These are phyloP conservation scores for Westerdykella sp. DNA, from an alignment of 2,329 filamentous ascomycete species.

Conservation along the genomic window DNA sequence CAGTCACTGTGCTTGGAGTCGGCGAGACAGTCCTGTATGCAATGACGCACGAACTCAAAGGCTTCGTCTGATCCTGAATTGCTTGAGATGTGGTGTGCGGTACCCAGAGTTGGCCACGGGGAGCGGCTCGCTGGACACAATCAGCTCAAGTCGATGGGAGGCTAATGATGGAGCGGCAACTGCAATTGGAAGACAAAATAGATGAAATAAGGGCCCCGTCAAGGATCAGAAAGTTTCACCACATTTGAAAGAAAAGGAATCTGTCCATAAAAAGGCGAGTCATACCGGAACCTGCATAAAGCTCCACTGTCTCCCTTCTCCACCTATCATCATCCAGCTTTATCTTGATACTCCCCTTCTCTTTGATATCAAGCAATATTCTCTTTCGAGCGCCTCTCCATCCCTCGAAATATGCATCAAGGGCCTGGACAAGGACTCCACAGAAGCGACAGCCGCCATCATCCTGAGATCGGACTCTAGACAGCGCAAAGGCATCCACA, in stretches of 20 bases:
- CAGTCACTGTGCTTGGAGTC: constrained; percentile 28
- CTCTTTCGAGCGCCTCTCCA: constrained; percentile 20
- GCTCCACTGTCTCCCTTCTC: constrained; percentile 20
- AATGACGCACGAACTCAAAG: constrained; percentile 27
- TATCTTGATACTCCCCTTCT: constrained; percentile 24
- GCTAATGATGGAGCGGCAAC: background rate
- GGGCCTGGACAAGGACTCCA: constrained; percentile 17
- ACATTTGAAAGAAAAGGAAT: background rate
- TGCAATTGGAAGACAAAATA: background rate
- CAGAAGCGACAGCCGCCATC: constrained; percentile 27
- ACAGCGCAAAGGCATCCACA: constrained; percentile 20
- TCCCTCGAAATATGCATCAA: constrained; percentile 23
- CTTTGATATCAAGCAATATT: constrained; percentile 20
- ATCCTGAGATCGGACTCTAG: constrained; percentile 10
- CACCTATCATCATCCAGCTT: constrained; percentile 19
- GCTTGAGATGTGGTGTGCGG: constrained; percentile 23
- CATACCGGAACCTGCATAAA: constrained; percentile 27
- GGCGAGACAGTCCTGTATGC: constrained; percentile 28
- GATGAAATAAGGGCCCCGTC: background rate
- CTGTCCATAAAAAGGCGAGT: constrained; percentile 6
- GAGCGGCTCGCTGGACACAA: constrained; percentile 16
- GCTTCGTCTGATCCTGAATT: constrained; percentile 30
- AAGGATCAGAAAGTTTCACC: background rate
- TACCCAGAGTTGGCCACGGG: constrained; percentile 28
- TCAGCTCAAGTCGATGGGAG: background rate